Base-by-base conservation (phyloP, 345 rosid genomes). In the Microthlaspi erraticum region DNA sequence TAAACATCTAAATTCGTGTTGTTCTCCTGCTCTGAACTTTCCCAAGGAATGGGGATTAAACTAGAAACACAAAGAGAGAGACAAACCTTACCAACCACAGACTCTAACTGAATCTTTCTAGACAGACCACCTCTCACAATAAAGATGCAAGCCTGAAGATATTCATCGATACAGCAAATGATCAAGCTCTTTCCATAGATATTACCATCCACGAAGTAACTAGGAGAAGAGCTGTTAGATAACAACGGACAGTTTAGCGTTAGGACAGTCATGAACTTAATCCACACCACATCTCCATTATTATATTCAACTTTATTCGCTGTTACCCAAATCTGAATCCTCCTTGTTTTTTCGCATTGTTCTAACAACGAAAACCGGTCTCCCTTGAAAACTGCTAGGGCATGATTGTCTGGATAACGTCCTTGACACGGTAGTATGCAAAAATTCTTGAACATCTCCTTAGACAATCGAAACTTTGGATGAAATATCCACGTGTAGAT, bases 211-310 rank as follows among this genome's bases (percentile, higher is more conserved):
- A 48, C 13, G 1, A 48, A 19, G 38, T 53, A 31, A 4, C 19
- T 53, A 8, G 19, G 43, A 11, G 3, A 37, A 2, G 39, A 7
- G 38, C 38, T 2, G 7, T 6, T 33, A 33, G 38, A 36, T 8
- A 37, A 37, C 11, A 7, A 8, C 12, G 51, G 51, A 8, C 20
- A 17, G 5, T 18, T 46, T 1, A 26, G 51, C 8, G 1, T 18
- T 46, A 6, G 4, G 26, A 46, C 23, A 18, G 51, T 46, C 51
- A 46, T 46, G 26, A 46, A 46, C 51, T 17, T 3, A 49, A 19
- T 49, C 53, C 31, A 49, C 31, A 49, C 53, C 7, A 48, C n/a
- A 18, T 48, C 53, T 49, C n/a, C 53, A 49, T 19, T 23, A 46
- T 17, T 12, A 5, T n/a, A n/a, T n/a, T 2, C 10, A 49, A 19